Base-by-base conservation (phyloP, 2,329 filamentous ascomycete species). In the Aspergillus hortae region DNA sequence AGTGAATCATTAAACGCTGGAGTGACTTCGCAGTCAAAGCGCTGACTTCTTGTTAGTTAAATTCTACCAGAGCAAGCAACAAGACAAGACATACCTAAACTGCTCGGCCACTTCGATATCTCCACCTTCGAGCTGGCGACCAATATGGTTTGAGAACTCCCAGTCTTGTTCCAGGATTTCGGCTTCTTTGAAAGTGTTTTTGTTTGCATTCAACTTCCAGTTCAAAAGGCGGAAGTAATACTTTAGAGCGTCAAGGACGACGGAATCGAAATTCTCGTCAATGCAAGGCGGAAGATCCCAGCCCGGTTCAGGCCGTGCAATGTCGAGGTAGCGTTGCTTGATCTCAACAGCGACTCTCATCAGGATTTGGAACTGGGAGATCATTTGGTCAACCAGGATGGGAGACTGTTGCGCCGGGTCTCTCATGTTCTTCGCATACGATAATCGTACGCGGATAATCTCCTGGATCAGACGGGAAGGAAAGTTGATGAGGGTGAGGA, bases 151-250 rank as follows among this genome's bases (percentile, higher is more conserved):
- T 48, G 89, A 95, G 65, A 97, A 97, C 52, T 91, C 90, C 94
- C 94, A 99, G 72, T 99, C 94, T 64, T 96, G 91, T 67, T 96
- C 95, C 44, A 99, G 76, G 58, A 99, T 88, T 77, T 99, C 94
- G 6, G 94, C 94, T 71, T 99, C 94, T 68, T 97, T 97, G 81
- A 99, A 99, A 0, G 92, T 96, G 74, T 97, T 99, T 71, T 96
- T 97, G 77, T 97, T 97, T 51, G 91, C 90, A 62, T 89, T 92
- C 48, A 99, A 78, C 71, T 97, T 97, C 90, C 92, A 97, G 67
- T 97, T 96, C 42, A 99, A 79, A 82, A 99, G 92, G 70, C 92
- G 94, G 80, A 99, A 99, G 73, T 99, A 99, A 71, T 96, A 97
- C 69, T 92, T 95, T 61, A 99, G 78, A 0, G 92, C 92, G 64